Evolutionary conservation across 768 basidiomycete genomes (phyloP), one percentile per base, ranked within the genome.

Genomic region (Tylopilus intermedius): DNA sequence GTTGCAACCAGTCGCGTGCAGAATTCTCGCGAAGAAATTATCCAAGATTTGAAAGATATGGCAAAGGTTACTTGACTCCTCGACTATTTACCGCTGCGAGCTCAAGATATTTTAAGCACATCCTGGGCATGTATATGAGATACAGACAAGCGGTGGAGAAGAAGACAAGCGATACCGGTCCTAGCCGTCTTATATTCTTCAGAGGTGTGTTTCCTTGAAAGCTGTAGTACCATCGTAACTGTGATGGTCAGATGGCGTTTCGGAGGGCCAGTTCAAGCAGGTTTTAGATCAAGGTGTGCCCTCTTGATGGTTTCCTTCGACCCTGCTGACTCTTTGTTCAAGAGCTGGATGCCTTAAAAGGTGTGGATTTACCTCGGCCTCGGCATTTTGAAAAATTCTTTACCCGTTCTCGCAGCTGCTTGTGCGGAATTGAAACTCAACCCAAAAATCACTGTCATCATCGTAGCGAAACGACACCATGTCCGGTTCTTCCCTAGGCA

Each of bases 121-220:
- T 83, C 21, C 62, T 90, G 45, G 60, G 30, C 4, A 79, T 79
- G 73, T 87, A 84, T 55, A 81, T 79, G 66, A 62, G 62, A 4
- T 88, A 87, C 62, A 76, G 82, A n/a, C 58, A 65, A 27, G 56
- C 59, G n/a, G 72, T 74, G 1, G 86, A 88, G 68, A 79, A 75
- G 66, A 71, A 73, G 54, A 60, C 72, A 0, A 62, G 64, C 3
- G 71, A 71, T 27, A 53, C 63, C 11, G 64, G 72, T n/a, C 88
- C 87, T 3, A 82, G 79, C 57, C 80, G 86, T 3, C 81, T 90
- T 48, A 80, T 90, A 49, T 88, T 89, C 68, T 90, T 84, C 63
- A 79, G 87, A 55, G 84, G 86, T 85, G 56, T n/a, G 67, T 48
- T 41, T 50, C 24, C 8, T 14, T 14, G 18, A 24, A 6, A 40